phyloP scores from a whole-genome alignment of 192 early-diverging fungal genomes.

The Obelidium mucronatum region DNA sequence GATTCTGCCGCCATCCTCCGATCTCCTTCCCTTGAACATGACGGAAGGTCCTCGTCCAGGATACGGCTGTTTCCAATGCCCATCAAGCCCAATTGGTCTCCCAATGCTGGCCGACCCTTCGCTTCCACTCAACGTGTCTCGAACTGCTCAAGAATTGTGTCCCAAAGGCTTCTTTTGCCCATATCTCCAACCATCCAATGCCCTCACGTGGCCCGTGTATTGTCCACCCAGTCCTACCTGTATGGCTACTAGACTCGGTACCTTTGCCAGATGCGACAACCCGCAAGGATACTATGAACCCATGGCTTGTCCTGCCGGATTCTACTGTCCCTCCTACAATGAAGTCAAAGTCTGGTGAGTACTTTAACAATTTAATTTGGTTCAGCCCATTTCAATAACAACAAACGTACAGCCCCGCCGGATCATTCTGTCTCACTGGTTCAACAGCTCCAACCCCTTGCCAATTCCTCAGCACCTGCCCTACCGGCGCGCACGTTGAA shows the following conservation, averaged over 20 bases:
- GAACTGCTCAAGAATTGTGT: neutral
- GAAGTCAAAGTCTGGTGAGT: neutral
- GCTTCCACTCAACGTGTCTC: neutral
- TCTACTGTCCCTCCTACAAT: constrained; percentile 42
- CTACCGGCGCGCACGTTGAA: constrained; percentile 28
- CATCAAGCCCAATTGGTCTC: constrained; percentile 3
- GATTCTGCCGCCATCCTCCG: constrained; percentile 7
- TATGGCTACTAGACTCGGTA: neutral
- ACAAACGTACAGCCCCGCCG: neutral
- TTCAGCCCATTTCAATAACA: neutral
- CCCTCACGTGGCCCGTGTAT: constrained; percentile 20
- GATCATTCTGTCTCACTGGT: constrained; percentile 24
- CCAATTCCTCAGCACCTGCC: constrained; percentile 40
- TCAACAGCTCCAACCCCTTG: constrained; percentile 25
- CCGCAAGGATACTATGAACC: constrained; percentile 49
- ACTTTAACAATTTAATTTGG: neutral
- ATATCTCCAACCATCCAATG: constrained; percentile 5
- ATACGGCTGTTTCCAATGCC: constrained; percentile 25
- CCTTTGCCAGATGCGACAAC: neutral
- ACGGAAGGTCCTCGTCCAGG: neutral
- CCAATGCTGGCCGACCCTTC: constrained; percentile 3
- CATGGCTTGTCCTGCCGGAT: constrained; percentile 45
- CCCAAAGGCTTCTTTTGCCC: constrained; percentile 35
- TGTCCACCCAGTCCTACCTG: constrained; percentile 25
- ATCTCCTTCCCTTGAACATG: neutral